Evolutionary conservation across 2,329 filamentous ascomycete genomes (phyloP), one percentile per base, ranked within the genome.

Genomic region (Clonostachys byssicola): DNA sequence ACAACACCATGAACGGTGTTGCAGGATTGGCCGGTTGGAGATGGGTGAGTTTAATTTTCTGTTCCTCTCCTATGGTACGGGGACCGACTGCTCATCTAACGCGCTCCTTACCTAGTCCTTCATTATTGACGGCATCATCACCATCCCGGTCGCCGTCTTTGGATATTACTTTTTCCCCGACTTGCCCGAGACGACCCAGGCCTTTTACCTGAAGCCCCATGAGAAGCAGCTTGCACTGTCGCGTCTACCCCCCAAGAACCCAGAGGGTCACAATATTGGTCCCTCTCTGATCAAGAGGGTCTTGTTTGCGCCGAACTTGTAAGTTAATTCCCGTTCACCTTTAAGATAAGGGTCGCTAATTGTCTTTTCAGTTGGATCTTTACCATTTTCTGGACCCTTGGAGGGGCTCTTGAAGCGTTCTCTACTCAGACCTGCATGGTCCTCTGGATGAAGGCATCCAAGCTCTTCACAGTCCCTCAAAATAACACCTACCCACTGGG

Each of bases 81-180:
- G 23, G 23, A n/a, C 23, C 9, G 20, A 14, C 17, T 16, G 42
- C 18, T 13, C 13, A 30, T 12, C 13, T 33, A 30, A 30, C 23
- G 9, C 4, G 23, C 10, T 30, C 38, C 36, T 44, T 46, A 41
- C 18, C 48, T 42, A 47, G 6, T 34, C 16, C 10, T 51, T 51
- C 46, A 63, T 70, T n/a, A 72, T 77, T 34, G 73, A 78, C 47
- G 74, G 74, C 1, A 61, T 78, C 43, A 78, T 79, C 50, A 79
- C 74, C 0, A 52, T 80, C 0, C 76, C 77, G 0, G 66, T 81
- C 3, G 76, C 76, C 2, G 43, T 78, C 6, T 77, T 75, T 40
- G 76, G 77, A 5, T 73, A 72, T 48, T 36, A 76, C 42, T 63
- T 64, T 54, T 78, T 79, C 50, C 75, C 75, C 0, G 74, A 77